Conservation (phyloP, 2,329 filamentous ascomycete genomes). For the Cladosporium sp. region DNA sequence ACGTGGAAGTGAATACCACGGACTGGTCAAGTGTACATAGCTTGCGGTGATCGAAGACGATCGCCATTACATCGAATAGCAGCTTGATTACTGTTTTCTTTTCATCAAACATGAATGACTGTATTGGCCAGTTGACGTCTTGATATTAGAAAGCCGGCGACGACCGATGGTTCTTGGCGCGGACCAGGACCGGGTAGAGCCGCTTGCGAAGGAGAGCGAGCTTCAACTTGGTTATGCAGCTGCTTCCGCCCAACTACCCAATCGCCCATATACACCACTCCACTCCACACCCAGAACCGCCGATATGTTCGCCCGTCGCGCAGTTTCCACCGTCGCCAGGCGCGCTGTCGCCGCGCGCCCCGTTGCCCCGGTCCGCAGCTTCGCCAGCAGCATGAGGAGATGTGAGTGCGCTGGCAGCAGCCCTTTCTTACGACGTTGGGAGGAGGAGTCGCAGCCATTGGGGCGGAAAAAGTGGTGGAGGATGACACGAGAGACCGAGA, state of each 20-base stretch:
- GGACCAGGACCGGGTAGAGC: not conserved
- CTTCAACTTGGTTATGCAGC: constrained; percentile 2
- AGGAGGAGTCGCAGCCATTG: not conserved
- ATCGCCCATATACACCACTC: not conserved
- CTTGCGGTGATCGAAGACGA: too few species aligned
- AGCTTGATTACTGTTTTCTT: too few species aligned
- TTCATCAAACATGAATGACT: too few species aligned
- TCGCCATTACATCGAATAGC: not conserved
- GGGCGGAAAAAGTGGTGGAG: not conserved
- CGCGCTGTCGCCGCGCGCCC: constrained; percentile 38
- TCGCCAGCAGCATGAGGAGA: constrained; percentile 42
- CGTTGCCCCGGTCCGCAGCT: constrained; percentile 40
- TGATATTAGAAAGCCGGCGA: not conserved
- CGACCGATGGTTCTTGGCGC: not conserved
- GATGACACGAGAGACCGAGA: not conserved
- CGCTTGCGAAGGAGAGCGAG: not conserved
- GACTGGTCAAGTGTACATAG: too few species aligned
- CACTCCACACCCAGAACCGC: constrained; percentile 17
- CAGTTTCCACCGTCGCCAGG: constrained; percentile 44
- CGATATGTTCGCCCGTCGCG: constrained; percentile 46
- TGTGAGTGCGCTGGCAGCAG: constrained; percentile 40
- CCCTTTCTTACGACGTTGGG: constrained; percentile 7
- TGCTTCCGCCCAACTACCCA: not conserved
- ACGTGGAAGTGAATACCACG: too few species aligned
- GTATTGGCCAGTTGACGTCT: not conserved